These are phyloP conservation scores for Fragilaria crotonensis DNA, from an alignment of 108 stramenopile species.

Conservation along the genomic window DNA sequence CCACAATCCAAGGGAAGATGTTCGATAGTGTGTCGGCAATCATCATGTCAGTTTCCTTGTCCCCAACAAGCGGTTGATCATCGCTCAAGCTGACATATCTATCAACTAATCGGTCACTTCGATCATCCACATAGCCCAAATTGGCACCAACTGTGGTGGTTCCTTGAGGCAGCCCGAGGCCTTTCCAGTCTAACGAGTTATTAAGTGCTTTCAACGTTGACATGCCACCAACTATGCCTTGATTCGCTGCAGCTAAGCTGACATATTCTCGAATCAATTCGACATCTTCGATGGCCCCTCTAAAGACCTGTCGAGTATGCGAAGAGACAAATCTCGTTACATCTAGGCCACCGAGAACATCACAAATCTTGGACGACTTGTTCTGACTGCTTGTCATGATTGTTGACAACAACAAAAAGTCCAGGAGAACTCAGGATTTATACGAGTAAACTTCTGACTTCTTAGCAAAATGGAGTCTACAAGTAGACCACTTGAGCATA, in stretches of 20 bases:
- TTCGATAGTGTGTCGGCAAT: conserved; percentile 16
- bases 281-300: conserved; percentile 24
- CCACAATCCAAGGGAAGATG: conserved; percentile 27
- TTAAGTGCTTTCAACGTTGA: not conserved
- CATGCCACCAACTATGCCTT: not conserved
- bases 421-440: too few relatives aligned
- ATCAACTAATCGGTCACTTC: conserved; percentile 11
- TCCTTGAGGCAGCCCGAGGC: not conserved
- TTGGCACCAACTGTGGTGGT: conserved; percentile 13
- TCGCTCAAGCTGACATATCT: not conserved
- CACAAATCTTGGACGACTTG: not conserved
- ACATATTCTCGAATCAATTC: conserved; percentile 25
- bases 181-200: conserved; percentile 10
- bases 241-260: conserved; percentile 10
- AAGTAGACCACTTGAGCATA: too few relatives aligned
- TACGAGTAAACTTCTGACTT: too few relatives aligned
- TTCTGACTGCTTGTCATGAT: too few relatives aligned
- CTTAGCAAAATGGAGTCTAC: too few relatives aligned
- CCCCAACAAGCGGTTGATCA: conserved; percentile 3
- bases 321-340: conserved; percentile 11
- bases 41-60: conserved; percentile 9
- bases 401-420: too few relatives aligned
- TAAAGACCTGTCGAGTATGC: conserved; percentile 10
- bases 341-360: conserved; percentile 17
- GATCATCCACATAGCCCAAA: conserved; percentile 19